phyloP scores from a whole-genome alignment of 2,329 filamentous ascomycete genomes.

The Cephalotrichum gorgonifer region DNA sequence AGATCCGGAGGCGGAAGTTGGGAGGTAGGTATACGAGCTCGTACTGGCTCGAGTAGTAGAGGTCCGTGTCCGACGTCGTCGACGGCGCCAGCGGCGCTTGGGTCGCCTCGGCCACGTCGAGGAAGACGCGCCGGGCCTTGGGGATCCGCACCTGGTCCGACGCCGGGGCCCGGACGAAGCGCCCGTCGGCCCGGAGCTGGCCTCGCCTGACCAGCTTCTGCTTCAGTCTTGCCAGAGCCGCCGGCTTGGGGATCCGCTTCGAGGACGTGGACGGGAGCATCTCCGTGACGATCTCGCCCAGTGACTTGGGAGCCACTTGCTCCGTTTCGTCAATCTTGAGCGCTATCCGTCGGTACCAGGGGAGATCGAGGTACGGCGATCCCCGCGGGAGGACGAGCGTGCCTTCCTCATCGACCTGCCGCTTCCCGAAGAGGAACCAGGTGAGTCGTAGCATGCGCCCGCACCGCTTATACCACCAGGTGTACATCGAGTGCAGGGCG shows the following conservation, averaged over 20 bases:
- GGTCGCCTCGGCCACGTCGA: conserved; percentile 49
- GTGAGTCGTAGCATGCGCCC: conserved; percentile 72
- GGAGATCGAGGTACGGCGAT: conserved; percentile 19
- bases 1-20: conserved; percentile 69
- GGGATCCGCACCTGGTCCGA: conserved; percentile 93
- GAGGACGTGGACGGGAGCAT: not conserved
- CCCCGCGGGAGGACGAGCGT: conserved; percentile 35
- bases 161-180: conserved; percentile 83
- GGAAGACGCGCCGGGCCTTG: conserved; percentile 71
- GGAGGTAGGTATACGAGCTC: conserved; percentile 75
- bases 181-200: conserved; percentile 59
- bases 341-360: conserved; percentile 31
- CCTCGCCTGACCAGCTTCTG: conserved; percentile 32
- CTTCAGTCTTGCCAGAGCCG: conserved; percentile 27
- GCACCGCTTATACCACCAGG: conserved; percentile 91
- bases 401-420: conserved; percentile 73
- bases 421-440: conserved; percentile 86
- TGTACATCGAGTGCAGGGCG: conserved; percentile 74
- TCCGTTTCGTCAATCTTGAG: conserved; percentile 33
- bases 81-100: not conserved
- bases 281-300: conserved; percentile 38
- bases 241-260: conserved; percentile 23
- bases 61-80: conserved; percentile 17
- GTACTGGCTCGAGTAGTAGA: conserved; percentile 51
- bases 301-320: conserved; percentile 41